These are phyloP conservation scores for Polychaeton citri DNA, from an alignment of 2,329 filamentous ascomycete genomes.

Conservation along the genomic window DNA sequence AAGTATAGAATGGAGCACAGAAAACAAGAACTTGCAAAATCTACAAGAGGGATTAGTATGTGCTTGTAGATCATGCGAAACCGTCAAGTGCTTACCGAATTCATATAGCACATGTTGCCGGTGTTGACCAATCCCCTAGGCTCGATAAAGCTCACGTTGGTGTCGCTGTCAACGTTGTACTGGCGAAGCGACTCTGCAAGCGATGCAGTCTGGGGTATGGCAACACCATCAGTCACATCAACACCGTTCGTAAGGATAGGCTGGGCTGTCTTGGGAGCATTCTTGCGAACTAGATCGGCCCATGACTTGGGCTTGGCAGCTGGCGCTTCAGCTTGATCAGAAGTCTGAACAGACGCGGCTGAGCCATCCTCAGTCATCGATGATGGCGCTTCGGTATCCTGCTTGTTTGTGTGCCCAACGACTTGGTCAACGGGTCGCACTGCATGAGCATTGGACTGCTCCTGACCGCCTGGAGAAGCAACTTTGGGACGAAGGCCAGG, in stretches of 20 bases:
- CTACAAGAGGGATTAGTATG: constrained; percentile 41
- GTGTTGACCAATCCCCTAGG: constrained; percentile 91
- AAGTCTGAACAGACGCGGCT: constrained; percentile 7
- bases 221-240: constrained; percentile 10
- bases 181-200: constrained; percentile 64
- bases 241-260: constrained; percentile 14
- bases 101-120: constrained; percentile 99
- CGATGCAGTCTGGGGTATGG: constrained; percentile 37
- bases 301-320: constrained; percentile 41
- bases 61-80: too few species aligned
- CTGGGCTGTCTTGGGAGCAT: constrained; percentile 21
- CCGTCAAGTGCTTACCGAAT: constrained; percentile 55
- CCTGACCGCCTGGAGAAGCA: constrained; percentile 19
- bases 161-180: constrained; percentile 52
- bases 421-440: not conserved
- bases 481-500: constrained; percentile 34
- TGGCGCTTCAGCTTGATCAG: constrained; percentile 26
- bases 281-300: constrained; percentile 52
- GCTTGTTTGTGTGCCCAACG: not conserved
- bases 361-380: constrained; percentile 1
- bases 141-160: constrained; percentile 71
- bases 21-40: constrained; percentile 91
- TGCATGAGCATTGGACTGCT: not conserved
- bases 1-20: constrained; percentile 87
- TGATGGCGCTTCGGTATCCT: not conserved